Percentiles rank a stretch among this genome's conserved stretches.
These are phyloP conservation scores for Citropsis articulata DNA, from an alignment of 345 rosid genomes.

Conservation along the genomic window DNA sequence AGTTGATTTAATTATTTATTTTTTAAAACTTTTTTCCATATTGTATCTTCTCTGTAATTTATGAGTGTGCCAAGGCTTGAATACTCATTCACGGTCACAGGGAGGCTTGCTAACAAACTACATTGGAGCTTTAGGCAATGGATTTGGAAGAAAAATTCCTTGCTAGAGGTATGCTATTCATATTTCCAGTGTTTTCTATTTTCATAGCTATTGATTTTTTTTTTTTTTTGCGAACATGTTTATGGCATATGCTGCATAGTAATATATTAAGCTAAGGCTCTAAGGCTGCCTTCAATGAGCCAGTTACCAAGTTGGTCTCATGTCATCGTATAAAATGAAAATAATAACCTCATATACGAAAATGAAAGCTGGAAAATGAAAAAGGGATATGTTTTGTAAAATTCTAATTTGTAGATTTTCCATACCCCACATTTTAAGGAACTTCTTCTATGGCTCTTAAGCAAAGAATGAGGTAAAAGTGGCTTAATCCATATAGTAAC, in stretches of 20 bases:
- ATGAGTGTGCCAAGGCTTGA: constrained; percentile 4
- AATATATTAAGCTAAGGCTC: neutral
- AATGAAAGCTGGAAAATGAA: neutral
- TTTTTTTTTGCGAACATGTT: neutral
- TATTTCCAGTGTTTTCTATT: constrained; percentile 4
- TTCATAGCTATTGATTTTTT: neutral
- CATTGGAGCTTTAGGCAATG: constrained; percentile 31
- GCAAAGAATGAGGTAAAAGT: neutral
- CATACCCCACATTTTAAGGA: neutral
- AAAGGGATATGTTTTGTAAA: neutral
- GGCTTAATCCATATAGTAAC: neutral
- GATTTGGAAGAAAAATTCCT: constrained; percentile 50
- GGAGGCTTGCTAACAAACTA: constrained; percentile 23
- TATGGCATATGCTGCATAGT: neutral
- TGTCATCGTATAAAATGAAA: neutral
- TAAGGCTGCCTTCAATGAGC: neutral
- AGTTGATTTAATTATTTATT: neutral
- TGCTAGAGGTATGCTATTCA: constrained; percentile 42
- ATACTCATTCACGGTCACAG: constrained; percentile 21
- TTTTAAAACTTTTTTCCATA: neutral
- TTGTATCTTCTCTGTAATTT: constrained; percentile 1
- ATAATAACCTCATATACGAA: neutral
- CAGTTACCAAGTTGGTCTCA: neutral
- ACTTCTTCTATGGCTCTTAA: neutral
- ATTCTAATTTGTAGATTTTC: neutral